Base-by-base conservation (phyloP, 2,329 filamentous ascomycete genomes). In the Pseudogymnoascus sp. region DNA sequence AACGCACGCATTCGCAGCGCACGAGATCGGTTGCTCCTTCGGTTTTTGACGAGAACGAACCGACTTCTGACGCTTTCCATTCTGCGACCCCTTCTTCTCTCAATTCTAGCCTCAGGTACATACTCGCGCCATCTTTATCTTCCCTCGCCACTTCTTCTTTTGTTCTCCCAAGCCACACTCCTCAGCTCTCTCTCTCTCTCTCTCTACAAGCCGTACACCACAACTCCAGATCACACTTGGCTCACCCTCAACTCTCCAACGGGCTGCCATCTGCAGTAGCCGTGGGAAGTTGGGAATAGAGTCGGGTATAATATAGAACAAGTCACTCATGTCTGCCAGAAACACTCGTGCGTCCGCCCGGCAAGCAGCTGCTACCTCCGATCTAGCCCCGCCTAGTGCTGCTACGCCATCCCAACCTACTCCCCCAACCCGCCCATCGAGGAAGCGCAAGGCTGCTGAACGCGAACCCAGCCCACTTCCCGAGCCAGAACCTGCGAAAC, bases 261-360 rank as follows among this genome's bases (percentile, higher is more conserved):
- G 51, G 51, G 51, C 51, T 57, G 11, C 51, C 16, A 57, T 57
- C 51, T 36, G 28, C 51, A 64, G 62, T 61, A 57, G 31, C 62
- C 54, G 63, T 60, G 54, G 39, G 28, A 63, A 62, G 63, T 57
- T 45, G 65, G 48, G 65, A 65, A 34, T 16, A 45, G 60, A 61
- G 45, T 43, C 41, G 54, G 65, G 63, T 62, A 64, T 19, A 36
- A 28, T 66, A 43, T 41, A 67, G 65, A 63, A 60, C 67, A 70
- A 65, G 68, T 81, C 51, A 88, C 90, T 93, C 87, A 97, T 96
- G 92, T 91, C 90, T 86, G 82, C 87, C 85, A 97, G 93, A 90
- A 88, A 95, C 74, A 97, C 93, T 83, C 92, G 93, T 82, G 95
- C 93, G 74, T 89, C 93, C 78, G 90, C 93, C 81, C 92, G 92